Percentiles rank a stretch among this genome's conserved stretches.
These are phyloP conservation scores for Tetradesmus lagerheimii DNA, from an alignment of 139 green algal species.

Conservation along the genomic window DNA sequence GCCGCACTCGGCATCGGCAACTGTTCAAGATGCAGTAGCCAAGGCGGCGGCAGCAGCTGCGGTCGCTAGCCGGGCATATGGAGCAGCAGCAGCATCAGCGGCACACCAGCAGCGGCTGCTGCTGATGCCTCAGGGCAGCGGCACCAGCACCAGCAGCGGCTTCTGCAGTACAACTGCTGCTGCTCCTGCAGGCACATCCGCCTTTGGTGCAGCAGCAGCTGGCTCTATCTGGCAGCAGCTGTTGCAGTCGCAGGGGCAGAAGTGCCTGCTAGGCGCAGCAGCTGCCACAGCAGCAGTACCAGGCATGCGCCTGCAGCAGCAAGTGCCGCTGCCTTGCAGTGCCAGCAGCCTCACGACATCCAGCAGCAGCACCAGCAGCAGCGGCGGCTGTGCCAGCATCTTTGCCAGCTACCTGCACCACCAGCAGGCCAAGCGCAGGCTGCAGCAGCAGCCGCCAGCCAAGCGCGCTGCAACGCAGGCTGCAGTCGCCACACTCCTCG, in stretches of 20 bases:
- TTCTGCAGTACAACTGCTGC: background rate
- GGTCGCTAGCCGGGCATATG: background rate
- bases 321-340: background rate
- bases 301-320: background rate
- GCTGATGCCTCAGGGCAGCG: background rate
- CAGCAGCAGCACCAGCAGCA: conserved; percentile 44
- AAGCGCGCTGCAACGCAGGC: conserved; percentile 12
- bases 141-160: background rate
- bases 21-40: background rate
- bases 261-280: background rate
- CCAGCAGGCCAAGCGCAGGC: background rate
- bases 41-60: conserved; percentile 25
- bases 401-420: background rate
- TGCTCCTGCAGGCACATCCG: background rate
- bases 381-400: background rate
- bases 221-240: background rate
- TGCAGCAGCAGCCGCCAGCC: conserved; percentile 10
- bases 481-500: background rate
- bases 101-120: conserved; percentile 21
- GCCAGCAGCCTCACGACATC: background rate
- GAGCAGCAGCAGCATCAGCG: background rate
- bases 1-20: background rate
- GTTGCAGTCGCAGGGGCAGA: conserved; percentile 3
- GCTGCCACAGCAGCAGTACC: background rate
- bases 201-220: conserved; percentile 3